Percentiles rank a stretch among this genome's conserved stretches.
phyloP scores from a whole-genome alignment of 2,329 filamentous ascomycete genomes.

The Scedosporium aurantiacum region DNA sequence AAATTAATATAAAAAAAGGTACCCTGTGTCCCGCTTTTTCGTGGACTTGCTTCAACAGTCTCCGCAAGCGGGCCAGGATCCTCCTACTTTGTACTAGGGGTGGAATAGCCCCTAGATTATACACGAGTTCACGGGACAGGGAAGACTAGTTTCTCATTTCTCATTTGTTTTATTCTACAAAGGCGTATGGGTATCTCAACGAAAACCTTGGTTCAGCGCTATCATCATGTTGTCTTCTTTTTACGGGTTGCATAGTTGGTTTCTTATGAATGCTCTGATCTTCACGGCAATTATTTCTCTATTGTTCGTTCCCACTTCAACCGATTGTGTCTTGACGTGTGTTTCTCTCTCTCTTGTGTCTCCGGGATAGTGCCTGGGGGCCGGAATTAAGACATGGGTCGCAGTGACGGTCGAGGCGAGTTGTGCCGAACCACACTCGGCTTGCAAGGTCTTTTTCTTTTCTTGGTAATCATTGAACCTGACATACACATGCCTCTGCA shows the following conservation, averaged over 20 bases:
- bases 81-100: slow-evolving; percentile 3
- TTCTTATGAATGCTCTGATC: slow-evolving; percentile 14
- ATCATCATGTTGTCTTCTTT: slow-evolving; percentile 16
- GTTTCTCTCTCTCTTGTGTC: background rate
- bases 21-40: background rate
- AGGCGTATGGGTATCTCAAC: slow-evolving; percentile 35
- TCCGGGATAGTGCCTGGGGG: too few species aligned
- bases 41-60: slow-evolving; percentile 4
- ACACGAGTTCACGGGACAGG: slow-evolving; percentile 5
- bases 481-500: too few species aligned
- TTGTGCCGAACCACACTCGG: too few species aligned
- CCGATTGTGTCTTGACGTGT: background rate
- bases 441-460: too few species aligned
- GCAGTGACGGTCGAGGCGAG: too few species aligned
- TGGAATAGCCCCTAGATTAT: background rate
- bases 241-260: slow-evolving; percentile 3
- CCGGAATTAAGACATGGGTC: too few species aligned
- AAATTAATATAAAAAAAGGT: background rate
- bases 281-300: background rate
- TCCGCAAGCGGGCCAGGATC: slow-evolving; percentile 2
- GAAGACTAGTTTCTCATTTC: slow-evolving; percentile 3
- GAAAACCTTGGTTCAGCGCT: slow-evolving; percentile 24
- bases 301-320: background rate
- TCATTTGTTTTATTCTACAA: slow-evolving; percentile 6
- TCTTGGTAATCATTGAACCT: too few species aligned